Conservation (phyloP, 495 filamentous ascomycete species). For the Corynascus novoguineensis region DNA sequence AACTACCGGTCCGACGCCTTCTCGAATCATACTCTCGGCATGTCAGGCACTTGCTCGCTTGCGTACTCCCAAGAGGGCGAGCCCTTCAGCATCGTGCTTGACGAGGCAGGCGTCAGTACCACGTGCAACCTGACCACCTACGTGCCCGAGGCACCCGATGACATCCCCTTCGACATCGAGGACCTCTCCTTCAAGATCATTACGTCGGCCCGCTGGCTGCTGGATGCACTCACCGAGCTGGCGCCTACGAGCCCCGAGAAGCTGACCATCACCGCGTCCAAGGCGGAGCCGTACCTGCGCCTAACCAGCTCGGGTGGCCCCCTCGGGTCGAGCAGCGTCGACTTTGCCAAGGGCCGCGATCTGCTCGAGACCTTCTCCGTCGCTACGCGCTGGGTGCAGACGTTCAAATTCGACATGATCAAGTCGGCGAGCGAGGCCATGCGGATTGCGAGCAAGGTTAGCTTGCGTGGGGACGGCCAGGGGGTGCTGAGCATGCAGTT, state of each 20-base stretch:
- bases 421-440: slow-evolving; percentile 80
- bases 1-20: slow-evolving; percentile 63
- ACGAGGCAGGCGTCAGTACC: slow-evolving; percentile 81
- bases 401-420: slow-evolving; percentile 79
- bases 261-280: slow-evolving; percentile 57
- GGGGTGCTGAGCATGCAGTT: slow-evolving; percentile 94
- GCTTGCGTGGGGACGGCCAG: slow-evolving; percentile 76
- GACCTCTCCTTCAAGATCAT: slow-evolving; percentile 86
- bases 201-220: slow-evolving; percentile 76
- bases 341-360: slow-evolving; percentile 71
- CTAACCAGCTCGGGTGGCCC: slow-evolving; percentile 63
- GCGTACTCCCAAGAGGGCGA: slow-evolving; percentile 66
- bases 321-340: slow-evolving; percentile 73
- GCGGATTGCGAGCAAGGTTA: slow-evolving; percentile 86
- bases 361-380: slow-evolving; percentile 75
- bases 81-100: slow-evolving; percentile 72
- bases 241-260: slow-evolving; percentile 61
- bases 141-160: slow-evolving; percentile 57
- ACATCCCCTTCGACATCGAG: slow-evolving; percentile 80
- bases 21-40: slow-evolving; percentile 66
- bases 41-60: slow-evolving; percentile 75
- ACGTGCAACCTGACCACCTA: slow-evolving; percentile 92
- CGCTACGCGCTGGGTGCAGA: slow-evolving; percentile 46
- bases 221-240: slow-evolving; percentile 79
- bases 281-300: slow-evolving; percentile 63